A percentile compares a stretch with the other conserved stretches of the same genome.
Conservation (phyloP, 306 rosid genomes). For the Malus orientalis region DNA sequence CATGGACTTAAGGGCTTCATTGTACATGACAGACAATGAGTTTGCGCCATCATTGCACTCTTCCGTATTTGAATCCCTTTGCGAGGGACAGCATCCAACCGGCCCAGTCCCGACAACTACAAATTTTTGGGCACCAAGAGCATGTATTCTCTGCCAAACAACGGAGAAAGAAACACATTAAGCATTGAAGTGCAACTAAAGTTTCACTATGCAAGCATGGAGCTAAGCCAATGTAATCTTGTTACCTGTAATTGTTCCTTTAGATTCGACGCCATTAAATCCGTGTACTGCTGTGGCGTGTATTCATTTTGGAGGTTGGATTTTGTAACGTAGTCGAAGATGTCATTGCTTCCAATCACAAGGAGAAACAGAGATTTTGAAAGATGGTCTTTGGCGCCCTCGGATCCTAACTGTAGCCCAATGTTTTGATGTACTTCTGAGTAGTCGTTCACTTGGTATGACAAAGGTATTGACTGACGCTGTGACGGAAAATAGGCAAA, state of each 20-base stretch:
- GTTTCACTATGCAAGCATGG: not conserved
- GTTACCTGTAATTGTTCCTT: constrained; percentile 51
- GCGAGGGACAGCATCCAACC: constrained; percentile 59
- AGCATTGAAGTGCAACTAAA: not conserved
- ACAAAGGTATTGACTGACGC: constrained; percentile 39
- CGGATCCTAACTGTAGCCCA: constrained; percentile 25
- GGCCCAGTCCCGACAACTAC: constrained; percentile 34
- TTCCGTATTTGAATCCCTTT: constrained; percentile 24
- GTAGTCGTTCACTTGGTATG: constrained; percentile 48
- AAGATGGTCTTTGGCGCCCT: constrained; percentile 28
- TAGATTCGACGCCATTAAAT: constrained; percentile 39
- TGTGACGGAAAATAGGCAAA: not conserved
- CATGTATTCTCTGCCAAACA: constrained; percentile 37
- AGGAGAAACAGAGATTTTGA: constrained; percentile 53
- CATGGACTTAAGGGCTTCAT: constrained; percentile 41
- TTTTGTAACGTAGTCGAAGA: constrained; percentile 47
- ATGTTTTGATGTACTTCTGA: constrained; percentile 21
- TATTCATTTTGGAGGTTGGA: constrained; percentile 18
- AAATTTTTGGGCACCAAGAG: constrained; percentile 51
- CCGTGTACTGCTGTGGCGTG: constrained; percentile 43
- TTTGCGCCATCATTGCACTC: constrained; percentile 44
- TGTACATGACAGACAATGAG: constrained; percentile 25
- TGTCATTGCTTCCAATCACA: constrained; percentile 76
- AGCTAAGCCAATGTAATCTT: not conserved
- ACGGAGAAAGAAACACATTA: not conserved